These are phyloP conservation scores for Xylaria flabelliformis DNA, from an alignment of 495 filamentous ascomycete genomes.

Conservation along the genomic window DNA sequence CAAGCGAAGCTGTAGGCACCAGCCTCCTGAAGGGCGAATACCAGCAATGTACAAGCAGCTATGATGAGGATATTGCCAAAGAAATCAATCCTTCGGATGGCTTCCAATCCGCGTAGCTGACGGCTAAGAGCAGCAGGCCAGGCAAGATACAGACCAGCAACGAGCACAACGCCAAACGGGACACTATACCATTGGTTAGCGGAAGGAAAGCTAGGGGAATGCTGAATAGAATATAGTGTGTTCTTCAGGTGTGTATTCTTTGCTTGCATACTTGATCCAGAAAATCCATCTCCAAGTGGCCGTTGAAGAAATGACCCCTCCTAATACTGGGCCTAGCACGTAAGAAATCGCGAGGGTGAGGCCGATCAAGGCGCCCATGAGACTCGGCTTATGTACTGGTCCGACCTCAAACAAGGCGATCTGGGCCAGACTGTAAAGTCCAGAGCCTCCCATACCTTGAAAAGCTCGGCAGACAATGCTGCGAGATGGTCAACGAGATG, in stretches of 20 bases:
- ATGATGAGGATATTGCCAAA: conserved; percentile 62
- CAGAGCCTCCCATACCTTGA: conserved; percentile 67
- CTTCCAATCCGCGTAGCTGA: conserved; percentile 31
- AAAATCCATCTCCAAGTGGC: conserved; percentile 73
- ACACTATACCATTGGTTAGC: conserved; percentile 45
- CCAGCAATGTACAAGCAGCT: conserved; percentile 59
- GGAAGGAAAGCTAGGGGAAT: not conserved
- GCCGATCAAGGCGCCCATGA: conserved; percentile 53
- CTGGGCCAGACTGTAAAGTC: conserved; percentile 63
- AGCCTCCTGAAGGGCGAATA: conserved; percentile 65
- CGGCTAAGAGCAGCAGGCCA: conserved; percentile 44
- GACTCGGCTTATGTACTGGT: conserved; percentile 52
- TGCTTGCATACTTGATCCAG: conserved; percentile 66
- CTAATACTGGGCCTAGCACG: conserved; percentile 69
- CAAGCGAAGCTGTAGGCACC: conserved; percentile 55
- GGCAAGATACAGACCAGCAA: conserved; percentile 64
- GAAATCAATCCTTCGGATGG: conserved; percentile 59
- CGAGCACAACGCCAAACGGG: conserved; percentile 62
- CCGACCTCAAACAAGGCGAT: conserved; percentile 62
- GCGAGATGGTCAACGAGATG: conserved; percentile 4
- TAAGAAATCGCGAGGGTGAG: conserved; percentile 54
- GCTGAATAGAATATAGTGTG: not conserved
- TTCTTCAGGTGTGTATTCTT: not conserved
- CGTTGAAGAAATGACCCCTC: conserved; percentile 68
- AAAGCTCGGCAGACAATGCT: conserved; percentile 66